Percentiles rank a stretch among this genome's conserved stretches.
Evolutionary conservation across 225 moss, liverwort and hornwort genomes (phyloP).

Genomic region (Pleurozium schreberi): DNA sequence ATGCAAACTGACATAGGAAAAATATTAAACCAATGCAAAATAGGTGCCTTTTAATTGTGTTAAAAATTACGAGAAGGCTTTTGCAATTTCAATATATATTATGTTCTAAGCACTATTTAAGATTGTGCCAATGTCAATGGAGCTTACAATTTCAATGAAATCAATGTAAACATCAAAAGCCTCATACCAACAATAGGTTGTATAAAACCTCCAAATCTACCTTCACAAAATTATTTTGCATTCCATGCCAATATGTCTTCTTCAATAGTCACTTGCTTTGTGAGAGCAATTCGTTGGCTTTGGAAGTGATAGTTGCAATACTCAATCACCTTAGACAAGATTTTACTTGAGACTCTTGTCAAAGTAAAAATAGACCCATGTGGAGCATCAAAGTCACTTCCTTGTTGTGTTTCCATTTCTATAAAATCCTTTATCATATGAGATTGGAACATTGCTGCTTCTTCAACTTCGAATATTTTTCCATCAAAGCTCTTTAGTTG

Average conservation of each 20-base stretch:
- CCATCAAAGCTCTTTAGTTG: not conserved
- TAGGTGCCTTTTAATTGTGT: not conserved
- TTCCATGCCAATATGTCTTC: not conserved
- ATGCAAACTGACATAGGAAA: not conserved
- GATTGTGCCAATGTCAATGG: not conserved
- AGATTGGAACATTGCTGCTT: not conserved
- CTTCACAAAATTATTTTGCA: not conserved
- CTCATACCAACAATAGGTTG: not conserved
- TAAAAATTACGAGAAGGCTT: not conserved
- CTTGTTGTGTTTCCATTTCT: not conserved
- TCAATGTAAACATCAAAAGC: not conserved
- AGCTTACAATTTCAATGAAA: not conserved
- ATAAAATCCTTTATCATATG: not conserved
- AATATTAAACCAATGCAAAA: too few species aligned
- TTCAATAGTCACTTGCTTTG: accelerated
- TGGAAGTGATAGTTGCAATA: not conserved
- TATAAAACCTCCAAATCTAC: not conserved
- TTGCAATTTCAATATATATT: not conserved
- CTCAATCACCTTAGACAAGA: not conserved
- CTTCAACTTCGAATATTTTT: not conserved
- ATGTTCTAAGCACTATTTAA: not conserved
- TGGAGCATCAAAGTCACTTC: not conserved
- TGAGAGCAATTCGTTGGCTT: accelerated
- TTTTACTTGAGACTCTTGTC: not conserved
- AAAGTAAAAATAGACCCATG: not conserved